Base-by-base conservation (phyloP, 2,329 filamentous ascomycete species). In the Colletotrichum aenigma region DNA sequence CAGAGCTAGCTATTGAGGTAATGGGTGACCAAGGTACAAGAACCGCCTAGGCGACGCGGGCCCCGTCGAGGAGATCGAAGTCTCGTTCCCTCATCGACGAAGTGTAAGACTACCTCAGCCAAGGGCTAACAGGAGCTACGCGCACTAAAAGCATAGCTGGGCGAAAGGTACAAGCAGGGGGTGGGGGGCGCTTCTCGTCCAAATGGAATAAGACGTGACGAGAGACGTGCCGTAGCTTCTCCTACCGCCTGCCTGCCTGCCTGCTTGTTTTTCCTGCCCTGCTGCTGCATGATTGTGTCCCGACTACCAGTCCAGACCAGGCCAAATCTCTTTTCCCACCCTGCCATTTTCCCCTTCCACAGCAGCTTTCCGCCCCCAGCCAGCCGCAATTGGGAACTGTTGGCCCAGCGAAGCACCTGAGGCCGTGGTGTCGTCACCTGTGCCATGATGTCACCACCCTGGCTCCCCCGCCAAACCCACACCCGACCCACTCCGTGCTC, bases 361-460 rank as follows among this genome's bases (percentile, higher is more conserved):
- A 52, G 43, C 43, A 52, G 18, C 43, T 52, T 52, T 52, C 43
- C n/a, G 43, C 43, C 43, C 43, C 43, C 43, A 52, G 43, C 43
- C 43, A 4, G 43, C 43, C 43, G 43, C 43, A 21, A 52, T 52
- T 21, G 43, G 43, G 43, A 52, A 52, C 66, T 32, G 26, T 60
- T 28, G 34, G 16, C 34, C 26, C 58, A 56, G 32, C 43, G 38
- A 52, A 13, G 32, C 21, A n/a, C 7, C 28, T 26, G 10, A 21
- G n/a, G 70, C 65, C 58, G 74, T 75, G 72, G 78, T 83, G 82
- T 84, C 83, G 81, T 82, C 79, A 83, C 82, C 81, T 81, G 82
- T 80, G 75, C 77, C 76, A 85, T 86, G 85, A 86, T 85, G 85
- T 86, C 85, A 86, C 83, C 83, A 86, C 82, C 80, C 72, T 28